phyloP scores from a whole-genome alignment of 257 asterid species.

The Echites panduratus region DNA sequence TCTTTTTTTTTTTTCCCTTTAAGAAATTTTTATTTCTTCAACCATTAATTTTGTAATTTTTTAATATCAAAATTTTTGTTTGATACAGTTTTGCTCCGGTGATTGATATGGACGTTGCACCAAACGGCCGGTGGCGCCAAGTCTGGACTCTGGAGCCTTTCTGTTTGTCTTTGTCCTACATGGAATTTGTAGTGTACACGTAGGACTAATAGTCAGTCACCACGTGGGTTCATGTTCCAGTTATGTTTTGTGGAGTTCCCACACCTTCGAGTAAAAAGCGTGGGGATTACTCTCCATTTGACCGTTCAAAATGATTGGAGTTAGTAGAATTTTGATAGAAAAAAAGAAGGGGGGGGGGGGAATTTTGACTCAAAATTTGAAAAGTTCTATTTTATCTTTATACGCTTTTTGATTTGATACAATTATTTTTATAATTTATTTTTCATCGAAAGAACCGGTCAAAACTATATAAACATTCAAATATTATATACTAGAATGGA shows the following conservation, averaged over 20 bases:
- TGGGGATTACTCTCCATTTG: background rate
- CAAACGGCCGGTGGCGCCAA: slow-evolving; percentile 38
- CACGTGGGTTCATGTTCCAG: background rate
- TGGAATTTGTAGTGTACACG: background rate
- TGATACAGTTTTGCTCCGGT: slow-evolving; percentile 17
- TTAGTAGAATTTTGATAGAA: no score
- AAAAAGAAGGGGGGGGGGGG: no score
- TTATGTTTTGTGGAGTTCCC: background rate
- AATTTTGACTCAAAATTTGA: no score
- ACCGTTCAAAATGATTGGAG: no score
- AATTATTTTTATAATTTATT: no score
- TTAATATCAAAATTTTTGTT: background rate
- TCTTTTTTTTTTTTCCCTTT: slow-evolving; percentile 9
- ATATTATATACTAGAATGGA: no score
- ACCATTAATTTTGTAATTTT: background rate
- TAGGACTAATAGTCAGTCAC: background rate
- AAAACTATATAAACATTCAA: no score
- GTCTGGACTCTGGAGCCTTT: background rate
- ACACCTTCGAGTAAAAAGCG: background rate
- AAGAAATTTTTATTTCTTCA: background rate
- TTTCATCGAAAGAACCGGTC: no score
- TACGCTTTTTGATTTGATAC: no score
- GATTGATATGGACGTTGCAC: slow-evolving; percentile 44
- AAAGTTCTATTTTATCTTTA: no score
- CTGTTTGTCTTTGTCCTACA: background rate